These are phyloP conservation scores for Xylariales sp. DNA, from an alignment of 2,329 filamentous ascomycete genomes.

Conservation along the genomic window DNA sequence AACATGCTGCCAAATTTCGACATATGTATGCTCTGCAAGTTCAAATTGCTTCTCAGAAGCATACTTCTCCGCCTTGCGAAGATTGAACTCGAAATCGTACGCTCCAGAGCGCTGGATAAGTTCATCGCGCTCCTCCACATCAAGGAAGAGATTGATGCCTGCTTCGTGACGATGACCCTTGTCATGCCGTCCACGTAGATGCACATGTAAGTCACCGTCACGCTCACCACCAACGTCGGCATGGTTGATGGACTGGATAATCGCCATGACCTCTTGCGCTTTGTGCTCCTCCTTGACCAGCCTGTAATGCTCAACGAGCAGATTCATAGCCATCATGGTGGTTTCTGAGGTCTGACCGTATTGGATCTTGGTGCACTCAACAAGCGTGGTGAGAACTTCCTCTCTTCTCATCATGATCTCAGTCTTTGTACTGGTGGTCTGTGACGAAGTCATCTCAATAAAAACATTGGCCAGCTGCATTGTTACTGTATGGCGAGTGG, in stretches of 20 bases:
- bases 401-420: constrained; percentile 8
- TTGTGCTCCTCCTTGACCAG: constrained; percentile 6
- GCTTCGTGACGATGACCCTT: too few relatives aligned
- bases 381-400: constrained; percentile 4
- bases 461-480: constrained; percentile 11
- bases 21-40: constrained; percentile 40
- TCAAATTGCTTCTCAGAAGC: constrained; percentile 8
- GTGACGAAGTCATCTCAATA: constrained; percentile 10
- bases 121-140: constrained; percentile 4
- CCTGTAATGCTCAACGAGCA: constrained; percentile 5
- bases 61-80: background rate
- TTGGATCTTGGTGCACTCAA: constrained; percentile 6
- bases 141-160: background rate
- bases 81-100: background rate
- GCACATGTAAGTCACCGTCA: too few relatives aligned
- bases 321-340: background rate
- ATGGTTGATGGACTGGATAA: background rate
- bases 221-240: background rate
- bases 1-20: constrained; percentile 46
- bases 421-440: background rate
- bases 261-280: constrained; percentile 2
- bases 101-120: background rate
- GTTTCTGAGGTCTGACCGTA: constrained; percentile 5
- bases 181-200: too few relatives aligned
- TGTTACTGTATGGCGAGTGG: constrained; percentile 8